Evolutionary conservation across 2,329 filamentous ascomycete species (phyloP).

Genomic region (Trichophyton simii): DNA sequence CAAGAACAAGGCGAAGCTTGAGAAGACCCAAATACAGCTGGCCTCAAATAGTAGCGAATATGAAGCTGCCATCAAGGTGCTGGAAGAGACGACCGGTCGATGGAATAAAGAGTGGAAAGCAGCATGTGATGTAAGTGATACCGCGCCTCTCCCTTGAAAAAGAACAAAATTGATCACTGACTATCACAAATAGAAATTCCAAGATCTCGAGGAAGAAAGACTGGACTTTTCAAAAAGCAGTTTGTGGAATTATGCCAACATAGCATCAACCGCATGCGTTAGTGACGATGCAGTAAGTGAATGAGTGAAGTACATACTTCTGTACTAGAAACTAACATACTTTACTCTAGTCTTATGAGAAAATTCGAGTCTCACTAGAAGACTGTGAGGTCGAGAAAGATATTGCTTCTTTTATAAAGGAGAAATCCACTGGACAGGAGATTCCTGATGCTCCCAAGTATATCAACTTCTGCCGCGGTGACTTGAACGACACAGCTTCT

Average conservation of each 20-base stretch:
- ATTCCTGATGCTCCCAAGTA: conserved; percentile 95
- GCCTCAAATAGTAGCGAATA: conserved; percentile 87
- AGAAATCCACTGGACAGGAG: conserved; percentile 84
- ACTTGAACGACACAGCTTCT: conserved; percentile 65
- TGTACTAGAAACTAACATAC: conserved; percentile 6
- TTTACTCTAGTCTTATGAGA: conserved; percentile 64
- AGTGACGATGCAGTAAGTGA: conserved; percentile 69
- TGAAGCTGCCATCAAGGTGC: conserved; percentile 77
- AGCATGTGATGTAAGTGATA: conserved; percentile 57
- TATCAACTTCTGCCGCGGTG: conserved; percentile 95
- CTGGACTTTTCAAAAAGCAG: conserved; percentile 97
- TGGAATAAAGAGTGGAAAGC: conserved; percentile 99
- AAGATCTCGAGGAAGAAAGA: conserved; percentile 93
- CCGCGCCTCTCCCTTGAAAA: neutral
- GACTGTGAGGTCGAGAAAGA: conserved; percentile 96
- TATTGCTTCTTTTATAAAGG: conserved; percentile 76
- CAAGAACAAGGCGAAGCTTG: conserved; percentile 96
- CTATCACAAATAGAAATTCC: conserved; percentile 59
- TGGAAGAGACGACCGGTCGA: conserved; percentile 86
- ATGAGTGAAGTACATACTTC: neutral
- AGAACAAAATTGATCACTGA: too few relatives aligned
- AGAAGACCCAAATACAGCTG: conserved; percentile 95
- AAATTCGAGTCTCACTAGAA: conserved; percentile 83
- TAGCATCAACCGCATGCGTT: conserved; percentile 92
- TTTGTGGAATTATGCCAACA: conserved; percentile 94